phyloP scores from a whole-genome alignment of 306 rosid genomes.

The Myrica gale region DNA sequence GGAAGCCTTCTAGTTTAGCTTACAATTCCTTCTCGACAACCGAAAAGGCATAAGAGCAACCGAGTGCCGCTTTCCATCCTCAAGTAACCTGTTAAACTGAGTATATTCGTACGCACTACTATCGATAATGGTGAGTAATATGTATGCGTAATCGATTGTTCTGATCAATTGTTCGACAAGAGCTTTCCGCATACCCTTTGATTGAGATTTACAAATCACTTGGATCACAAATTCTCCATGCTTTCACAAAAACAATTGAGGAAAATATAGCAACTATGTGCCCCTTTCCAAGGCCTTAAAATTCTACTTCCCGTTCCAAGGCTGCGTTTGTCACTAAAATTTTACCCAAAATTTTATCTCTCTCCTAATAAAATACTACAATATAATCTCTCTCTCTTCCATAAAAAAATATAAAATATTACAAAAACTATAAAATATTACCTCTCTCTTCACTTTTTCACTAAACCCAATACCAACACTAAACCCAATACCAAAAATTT shows the following conservation, averaged over 20 bases:
- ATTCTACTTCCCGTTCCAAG: conserved; percentile 24
- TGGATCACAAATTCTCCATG: not conserved
- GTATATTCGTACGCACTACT: not conserved
- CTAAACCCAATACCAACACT: too few relatives aligned
- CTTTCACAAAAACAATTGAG: not conserved
- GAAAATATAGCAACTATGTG: not conserved
- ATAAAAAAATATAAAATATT: too few relatives aligned
- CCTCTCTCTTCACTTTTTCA: too few relatives aligned
- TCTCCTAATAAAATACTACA: too few relatives aligned
- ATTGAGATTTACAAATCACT: not conserved
- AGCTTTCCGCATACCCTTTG: not conserved
- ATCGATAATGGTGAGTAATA: not conserved
- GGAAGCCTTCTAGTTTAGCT: too few relatives aligned
- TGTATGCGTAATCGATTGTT: not conserved
- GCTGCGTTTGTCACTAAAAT: too few relatives aligned
- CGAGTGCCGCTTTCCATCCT: not conserved
- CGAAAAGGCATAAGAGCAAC: not conserved
- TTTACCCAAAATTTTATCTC: too few relatives aligned
- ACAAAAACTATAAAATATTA: too few relatives aligned
- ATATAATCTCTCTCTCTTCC: too few relatives aligned
- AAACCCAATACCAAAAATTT: too few relatives aligned
- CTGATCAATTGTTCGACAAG: not conserved
- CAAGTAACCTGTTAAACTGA: not conserved
- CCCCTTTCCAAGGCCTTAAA: not conserved
- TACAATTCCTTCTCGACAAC: not conserved